These are phyloP conservation scores for Symbiodinium natans DNA, from an alignment of 73 alveolate genomes.

Conservation along the genomic window DNA sequence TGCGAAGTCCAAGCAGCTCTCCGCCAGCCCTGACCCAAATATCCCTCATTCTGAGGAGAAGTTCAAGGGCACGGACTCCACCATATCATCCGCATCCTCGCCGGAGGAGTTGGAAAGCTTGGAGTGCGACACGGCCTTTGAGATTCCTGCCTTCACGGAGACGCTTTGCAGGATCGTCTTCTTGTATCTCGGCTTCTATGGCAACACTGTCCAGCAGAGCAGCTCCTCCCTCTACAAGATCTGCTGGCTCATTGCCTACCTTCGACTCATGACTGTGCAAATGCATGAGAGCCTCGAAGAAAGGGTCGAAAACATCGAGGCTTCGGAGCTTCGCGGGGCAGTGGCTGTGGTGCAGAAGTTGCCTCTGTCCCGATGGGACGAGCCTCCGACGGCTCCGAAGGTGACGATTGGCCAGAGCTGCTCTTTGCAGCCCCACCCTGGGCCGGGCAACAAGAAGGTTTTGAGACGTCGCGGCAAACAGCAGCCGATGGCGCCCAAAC, in stretches of 20 bases:
- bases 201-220: constrained; percentile 43
- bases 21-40: neutral
- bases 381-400: neutral
- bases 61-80: neutral
- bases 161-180: constrained; percentile 44
- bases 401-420: neutral
- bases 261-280: neutral
- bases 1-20: neutral
- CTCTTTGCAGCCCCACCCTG: neutral
- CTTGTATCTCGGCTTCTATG: constrained; percentile 47
- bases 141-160: constrained; percentile 22
- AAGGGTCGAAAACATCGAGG: neutral
- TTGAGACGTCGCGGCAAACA: constrained; percentile 21
- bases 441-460: constrained; percentile 36
- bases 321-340: neutral
- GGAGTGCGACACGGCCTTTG: constrained; percentile 52
- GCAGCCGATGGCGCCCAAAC: constrained; percentile 50
- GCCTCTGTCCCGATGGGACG: neutral
- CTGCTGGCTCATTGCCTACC: constrained; percentile 39
- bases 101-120: neutral
- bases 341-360: constrained; percentile 16
- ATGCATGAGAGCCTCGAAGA: constrained; percentile 6
- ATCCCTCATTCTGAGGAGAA: neutral
- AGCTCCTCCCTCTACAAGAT: constrained; percentile 53
- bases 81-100: neutral